These are phyloP conservation scores for Colletotrichum brevisporum DNA, from an alignment of 2,329 filamentous ascomycete species.

Conservation along the genomic window DNA sequence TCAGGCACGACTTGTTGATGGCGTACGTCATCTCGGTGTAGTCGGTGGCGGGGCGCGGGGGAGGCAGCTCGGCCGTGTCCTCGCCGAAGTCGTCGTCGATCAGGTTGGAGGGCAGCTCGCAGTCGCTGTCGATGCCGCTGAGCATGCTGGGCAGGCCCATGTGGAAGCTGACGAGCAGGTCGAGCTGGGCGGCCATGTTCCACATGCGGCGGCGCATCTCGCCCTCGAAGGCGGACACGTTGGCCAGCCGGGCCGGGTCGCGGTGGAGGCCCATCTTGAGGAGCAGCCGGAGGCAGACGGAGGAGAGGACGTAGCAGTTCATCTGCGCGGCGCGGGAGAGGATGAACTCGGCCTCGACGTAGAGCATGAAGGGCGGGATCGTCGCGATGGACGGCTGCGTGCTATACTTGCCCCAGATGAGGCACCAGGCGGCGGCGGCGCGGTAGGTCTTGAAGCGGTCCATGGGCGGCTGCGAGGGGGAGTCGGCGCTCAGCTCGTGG, in stretches of 20 bases:
- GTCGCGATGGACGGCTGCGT: slow-evolving; percentile 63
- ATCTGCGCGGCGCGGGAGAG: slow-evolving; percentile 65
- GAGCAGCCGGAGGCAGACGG: slow-evolving; percentile 66
- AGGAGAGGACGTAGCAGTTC: slow-evolving; percentile 67
- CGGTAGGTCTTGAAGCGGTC: slow-evolving; percentile 65
- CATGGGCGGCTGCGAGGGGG: slow-evolving; percentile 52
- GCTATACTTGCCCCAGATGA: slow-evolving; percentile 63
- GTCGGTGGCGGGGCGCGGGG: slow-evolving; percentile 68
- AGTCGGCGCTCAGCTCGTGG: slow-evolving; percentile 60
- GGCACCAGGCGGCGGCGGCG: slow-evolving; percentile 64
- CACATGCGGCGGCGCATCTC: slow-evolving; percentile 69
- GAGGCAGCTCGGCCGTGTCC: slow-evolving; percentile 67
- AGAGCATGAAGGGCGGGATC: slow-evolving; percentile 66
- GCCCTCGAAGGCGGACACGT: slow-evolving; percentile 65
- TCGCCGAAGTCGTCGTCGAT: slow-evolving; percentile 76
- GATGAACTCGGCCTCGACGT: slow-evolving; percentile 68
- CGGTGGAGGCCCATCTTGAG: slow-evolving; percentile 72
- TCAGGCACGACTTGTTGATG: slow-evolving; percentile 64
- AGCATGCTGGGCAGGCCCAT: slow-evolving; percentile 78
- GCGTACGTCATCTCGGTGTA: slow-evolving; percentile 71
- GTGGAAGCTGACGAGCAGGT: slow-evolving; percentile 76
- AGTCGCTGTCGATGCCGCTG: slow-evolving; percentile 74
- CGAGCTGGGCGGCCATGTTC: slow-evolving; percentile 70
- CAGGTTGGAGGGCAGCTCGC: slow-evolving; percentile 72
- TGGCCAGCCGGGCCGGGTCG: slow-evolving; percentile 65